Conservation (phyloP, 78 protist genomes). For the Dictyostelium firmibasis region DNA sequence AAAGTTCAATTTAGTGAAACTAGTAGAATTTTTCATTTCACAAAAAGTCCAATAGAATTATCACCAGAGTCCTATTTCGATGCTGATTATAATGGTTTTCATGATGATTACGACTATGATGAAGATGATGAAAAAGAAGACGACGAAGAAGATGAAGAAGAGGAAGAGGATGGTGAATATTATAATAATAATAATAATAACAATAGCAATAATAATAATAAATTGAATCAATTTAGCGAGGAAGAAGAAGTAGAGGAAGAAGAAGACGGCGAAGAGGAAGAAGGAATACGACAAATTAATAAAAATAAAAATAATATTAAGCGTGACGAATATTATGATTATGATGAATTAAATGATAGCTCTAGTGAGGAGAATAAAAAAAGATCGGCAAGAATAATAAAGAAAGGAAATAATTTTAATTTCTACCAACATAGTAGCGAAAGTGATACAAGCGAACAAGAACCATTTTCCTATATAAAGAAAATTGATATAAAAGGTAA, state of each 20-base stretch:
- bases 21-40: neutral
- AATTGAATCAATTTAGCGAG: neutral
- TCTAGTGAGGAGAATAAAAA: neutral
- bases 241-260: neutral
- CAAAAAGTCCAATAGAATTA: neutral
- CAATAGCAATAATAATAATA: neutral
- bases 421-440: neutral
- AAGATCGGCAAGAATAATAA: neutral
- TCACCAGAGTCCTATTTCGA: neutral
- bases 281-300: neutral
- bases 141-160: neutral
- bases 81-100: neutral
- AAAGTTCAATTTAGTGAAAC: slow-evolving; percentile 7
- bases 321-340: slow-evolving; percentile 5
- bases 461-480: neutral
- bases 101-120: neutral
- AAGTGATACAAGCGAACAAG: slow-evolving; percentile 12
- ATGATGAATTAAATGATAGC: neutral
- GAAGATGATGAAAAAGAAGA: neutral
- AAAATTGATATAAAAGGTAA: neutral
- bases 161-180: neutral
- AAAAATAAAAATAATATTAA: neutral
- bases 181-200: neutral
- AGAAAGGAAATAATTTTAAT: neutral
- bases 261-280: neutral